These are phyloP conservation scores for Cercis canadensis DNA, from an alignment of 306 rosid species.

Conservation along the genomic window DNA sequence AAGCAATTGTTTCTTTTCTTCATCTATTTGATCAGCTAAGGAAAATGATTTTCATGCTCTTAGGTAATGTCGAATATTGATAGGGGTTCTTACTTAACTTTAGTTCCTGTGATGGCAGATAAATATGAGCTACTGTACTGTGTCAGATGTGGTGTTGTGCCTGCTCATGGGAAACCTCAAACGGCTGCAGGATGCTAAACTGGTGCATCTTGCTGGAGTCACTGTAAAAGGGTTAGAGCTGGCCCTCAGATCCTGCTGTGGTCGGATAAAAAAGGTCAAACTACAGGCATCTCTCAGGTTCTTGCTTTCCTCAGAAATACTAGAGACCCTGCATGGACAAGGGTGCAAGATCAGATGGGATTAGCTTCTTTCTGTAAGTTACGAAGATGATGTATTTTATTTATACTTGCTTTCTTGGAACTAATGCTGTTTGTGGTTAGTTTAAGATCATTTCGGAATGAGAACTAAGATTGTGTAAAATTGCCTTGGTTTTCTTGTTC, in stretches of 20 bases:
- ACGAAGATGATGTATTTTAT: not conserved
- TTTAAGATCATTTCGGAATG: not conserved
- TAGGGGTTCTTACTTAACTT: conserved; percentile 19
- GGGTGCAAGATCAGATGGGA: conserved; percentile 78
- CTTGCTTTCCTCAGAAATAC: conserved; percentile 52
- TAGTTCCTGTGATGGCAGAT: conserved; percentile 52
- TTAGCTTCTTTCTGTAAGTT: conserved; percentile 38
- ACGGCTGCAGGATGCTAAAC: conserved; percentile 72
- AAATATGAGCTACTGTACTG: conserved; percentile 62
- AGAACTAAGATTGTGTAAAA: not conserved
- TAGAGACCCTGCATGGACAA: conserved; percentile 49
- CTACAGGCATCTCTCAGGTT: conserved; percentile 53
- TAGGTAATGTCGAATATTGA: conserved; percentile 1
- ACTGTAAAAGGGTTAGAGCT: conserved; percentile 60
- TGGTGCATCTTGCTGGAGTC: conserved; percentile 56
- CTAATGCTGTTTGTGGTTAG: no score
- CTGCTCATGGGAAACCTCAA: conserved; percentile 62
- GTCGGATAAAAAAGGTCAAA: conserved; percentile 64
- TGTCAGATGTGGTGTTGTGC: conserved; percentile 65
- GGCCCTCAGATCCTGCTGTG: conserved; percentile 60
- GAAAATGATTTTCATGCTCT: no score
- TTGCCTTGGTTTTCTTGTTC: not conserved
- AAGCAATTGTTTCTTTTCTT: no score
- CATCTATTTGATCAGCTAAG: no score
- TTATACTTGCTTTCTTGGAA: conserved; percentile 31